These are phyloP conservation scores for Ceratobasidium sp. DNA, from an alignment of 1,284 basidiomycete genomes.

Conservation along the genomic window DNA sequence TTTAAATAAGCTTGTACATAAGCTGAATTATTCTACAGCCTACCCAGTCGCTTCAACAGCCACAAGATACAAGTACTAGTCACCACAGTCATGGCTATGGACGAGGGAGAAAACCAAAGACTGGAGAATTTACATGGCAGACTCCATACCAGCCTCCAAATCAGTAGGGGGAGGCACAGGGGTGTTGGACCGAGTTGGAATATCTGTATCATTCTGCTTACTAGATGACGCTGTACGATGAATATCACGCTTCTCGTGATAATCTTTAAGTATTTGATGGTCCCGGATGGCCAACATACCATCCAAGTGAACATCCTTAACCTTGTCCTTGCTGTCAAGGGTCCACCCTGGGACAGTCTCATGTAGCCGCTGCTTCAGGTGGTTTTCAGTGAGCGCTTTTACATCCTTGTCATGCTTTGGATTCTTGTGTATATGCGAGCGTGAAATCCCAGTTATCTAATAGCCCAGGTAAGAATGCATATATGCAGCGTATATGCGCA, in stretches of 20 bases:
- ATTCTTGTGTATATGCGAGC: slow-evolving; percentile 11
- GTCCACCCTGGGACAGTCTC: not conserved
- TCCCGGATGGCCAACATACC: not conserved
- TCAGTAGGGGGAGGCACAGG: not conserved
- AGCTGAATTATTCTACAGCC: not conserved
- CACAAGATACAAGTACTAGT: not conserved
- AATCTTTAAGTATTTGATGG: not conserved
- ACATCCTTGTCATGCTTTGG: not conserved
- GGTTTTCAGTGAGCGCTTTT: not conserved
- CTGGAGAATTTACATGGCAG: not conserved
- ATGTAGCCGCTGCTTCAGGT: slow-evolving; percentile 6
- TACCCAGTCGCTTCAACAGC: not conserved
- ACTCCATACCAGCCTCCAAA: not conserved
- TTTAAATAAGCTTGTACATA: too few relatives aligned
- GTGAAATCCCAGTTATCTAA: not conserved
- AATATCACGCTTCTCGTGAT: slow-evolving; percentile 6
- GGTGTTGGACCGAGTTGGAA: not conserved
- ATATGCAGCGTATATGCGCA: not conserved
- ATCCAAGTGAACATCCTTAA: not conserved
- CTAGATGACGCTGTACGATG: not conserved
- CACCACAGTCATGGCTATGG: not conserved
- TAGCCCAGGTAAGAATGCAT: not conserved
- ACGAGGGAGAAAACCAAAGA: not conserved
- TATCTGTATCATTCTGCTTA: not conserved
- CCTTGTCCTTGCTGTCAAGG: not conserved